Percentiles rank a stretch among this genome's conserved stretches.
Conservation (phyloP, 345 rosid genomes). For the Garcia nutans region DNA sequence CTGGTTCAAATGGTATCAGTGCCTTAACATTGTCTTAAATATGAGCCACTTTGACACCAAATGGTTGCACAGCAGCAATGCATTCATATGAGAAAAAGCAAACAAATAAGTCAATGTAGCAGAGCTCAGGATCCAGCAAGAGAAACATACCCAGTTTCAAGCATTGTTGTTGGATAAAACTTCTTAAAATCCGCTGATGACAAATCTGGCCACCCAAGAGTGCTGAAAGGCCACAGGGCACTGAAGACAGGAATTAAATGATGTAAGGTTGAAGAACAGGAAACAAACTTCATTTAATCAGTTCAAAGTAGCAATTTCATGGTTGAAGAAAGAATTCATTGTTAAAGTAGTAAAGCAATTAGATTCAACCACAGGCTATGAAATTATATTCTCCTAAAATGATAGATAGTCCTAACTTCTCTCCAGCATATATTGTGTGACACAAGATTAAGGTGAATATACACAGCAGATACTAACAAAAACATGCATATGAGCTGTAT, state of each 20-base stretch:
- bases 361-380: background rate
- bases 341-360: background rate
- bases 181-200: conserved; percentile 67
- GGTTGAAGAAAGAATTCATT: background rate
- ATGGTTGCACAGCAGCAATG: conserved; percentile 7
- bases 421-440: background rate
- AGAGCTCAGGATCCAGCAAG: background rate
- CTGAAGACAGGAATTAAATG: conserved; percentile 40
- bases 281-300: background rate
- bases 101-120: background rate
- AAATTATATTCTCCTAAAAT: background rate
- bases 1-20: background rate
- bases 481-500: background rate
- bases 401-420: background rate
- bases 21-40: background rate
- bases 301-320: background rate
- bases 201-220: conserved; percentile 95
- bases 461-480: background rate
- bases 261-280: conserved; percentile 8
- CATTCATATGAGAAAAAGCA: background rate
- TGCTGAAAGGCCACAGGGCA: conserved; percentile 96
- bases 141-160: conserved; percentile 83
- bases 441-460: background rate
- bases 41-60: background rate
- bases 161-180: conserved; percentile 90